Evolutionary conservation across 148 eudicot species (phyloP).

Genomic region (Gaultheria prostrata): DNA sequence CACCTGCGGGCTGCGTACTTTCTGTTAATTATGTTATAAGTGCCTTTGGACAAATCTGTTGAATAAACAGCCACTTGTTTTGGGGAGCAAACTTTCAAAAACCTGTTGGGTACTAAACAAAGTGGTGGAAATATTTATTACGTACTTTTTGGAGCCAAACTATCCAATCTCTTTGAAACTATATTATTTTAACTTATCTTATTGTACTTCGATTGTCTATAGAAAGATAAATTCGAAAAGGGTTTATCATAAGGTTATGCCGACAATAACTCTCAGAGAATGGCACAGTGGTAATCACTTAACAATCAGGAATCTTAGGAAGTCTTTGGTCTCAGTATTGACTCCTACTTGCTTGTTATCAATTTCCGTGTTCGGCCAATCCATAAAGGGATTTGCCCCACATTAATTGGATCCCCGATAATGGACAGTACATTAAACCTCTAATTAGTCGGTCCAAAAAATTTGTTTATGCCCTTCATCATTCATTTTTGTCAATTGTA

Average conservation of each 20-base stretch:
- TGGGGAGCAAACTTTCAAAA: background rate
- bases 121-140: background rate
- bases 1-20: too few relatives aligned
- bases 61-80: background rate
- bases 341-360: background rate
- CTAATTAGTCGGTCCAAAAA: background rate
- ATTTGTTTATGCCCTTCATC: background rate
- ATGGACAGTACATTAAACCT: background rate
- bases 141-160: slow-evolving; percentile 1
- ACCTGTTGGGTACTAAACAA: background rate
- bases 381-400: background rate
- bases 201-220: too few relatives aligned
- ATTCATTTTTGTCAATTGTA: background rate
- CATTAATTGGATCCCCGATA: background rate
- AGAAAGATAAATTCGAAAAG: background rate
- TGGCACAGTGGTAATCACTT: background rate
- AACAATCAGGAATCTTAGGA: background rate
- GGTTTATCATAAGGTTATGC: background rate
- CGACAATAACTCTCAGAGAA: background rate
- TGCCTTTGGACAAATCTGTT: background rate
- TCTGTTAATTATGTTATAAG: background rate
- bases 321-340: background rate
- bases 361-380: background rate
- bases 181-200: background rate
- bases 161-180: background rate